Base-by-base conservation (phyloP, 805 yeast genomes). In the Hanseniaspora hatyaiensis region DNA sequence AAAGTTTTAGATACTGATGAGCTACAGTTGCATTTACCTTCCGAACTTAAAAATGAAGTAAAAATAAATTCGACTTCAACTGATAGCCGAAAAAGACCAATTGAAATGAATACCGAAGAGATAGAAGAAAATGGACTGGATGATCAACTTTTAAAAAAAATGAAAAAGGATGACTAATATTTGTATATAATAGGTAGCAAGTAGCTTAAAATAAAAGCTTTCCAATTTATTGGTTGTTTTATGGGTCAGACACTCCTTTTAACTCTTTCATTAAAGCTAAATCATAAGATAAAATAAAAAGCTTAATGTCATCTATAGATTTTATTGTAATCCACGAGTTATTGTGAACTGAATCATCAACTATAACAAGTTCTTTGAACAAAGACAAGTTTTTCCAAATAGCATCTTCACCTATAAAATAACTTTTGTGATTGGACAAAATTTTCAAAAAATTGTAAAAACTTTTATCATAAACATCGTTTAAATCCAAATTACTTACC, bases 331-430 rank as follows among this genome's bases (percentile, higher is more conserved):
- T n/a, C 49, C 49, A 37, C 6, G 24, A 13, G 9, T 37, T 28
- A 9, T 15, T 11, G 13, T 15, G n/a, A 6, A 20, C 12, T 11
- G 19, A 9, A 8, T 31, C 49, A 30, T 22, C 28, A 6, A 30
- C 26, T 13, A 45, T 28, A 3, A 37, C n/a, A 8, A 45, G 22
- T 24, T 45, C 49, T 32, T 37, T 45, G 34, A 45, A 45, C 4
- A 23, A 32, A 18, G 6, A 37, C 12, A 37, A 4, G 9, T 37
- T 40, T 5, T 8, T 22, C 42, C 49, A 45, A 8, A 45, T 9
- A 3, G 16, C 31, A 18, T 37, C 34, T n/a, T 45, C 49, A 1
- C 34, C 37, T 16, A 26, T 18, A 15, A 45, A 24, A 1, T 31
- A 5, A 12, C 13, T 6, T n/a, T 24, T 45, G 32, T 45, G 36